These are phyloP conservation scores for Sporobolomyces roseus DNA, from an alignment of 768 basidiomycete species.

Conservation along the genomic window DNA sequence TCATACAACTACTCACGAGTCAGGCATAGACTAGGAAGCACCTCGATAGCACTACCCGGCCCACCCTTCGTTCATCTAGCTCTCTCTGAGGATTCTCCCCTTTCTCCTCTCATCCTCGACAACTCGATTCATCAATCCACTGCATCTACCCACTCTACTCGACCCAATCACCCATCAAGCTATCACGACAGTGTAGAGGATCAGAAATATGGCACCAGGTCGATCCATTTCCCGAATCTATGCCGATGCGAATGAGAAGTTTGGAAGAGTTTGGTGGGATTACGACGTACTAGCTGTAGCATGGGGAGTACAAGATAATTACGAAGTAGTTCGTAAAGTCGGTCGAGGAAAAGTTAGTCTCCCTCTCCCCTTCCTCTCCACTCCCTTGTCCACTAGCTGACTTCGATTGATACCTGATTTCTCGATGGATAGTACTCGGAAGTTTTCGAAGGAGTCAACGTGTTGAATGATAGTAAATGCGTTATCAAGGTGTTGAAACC, in stretches of 20 bases:
- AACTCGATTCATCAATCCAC: neutral
- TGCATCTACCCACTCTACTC: neutral
- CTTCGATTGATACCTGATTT: neutral
- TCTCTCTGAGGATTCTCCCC: no score
- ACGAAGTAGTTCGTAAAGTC: slow-evolving; percentile 38
- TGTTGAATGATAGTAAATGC: slow-evolving; percentile 46
- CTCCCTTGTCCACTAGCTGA: neutral
- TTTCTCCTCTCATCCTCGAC: neutral
- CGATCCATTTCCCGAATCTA: slow-evolving; percentile 47
- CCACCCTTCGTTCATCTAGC: neutral
- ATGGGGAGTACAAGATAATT: slow-evolving; percentile 37
- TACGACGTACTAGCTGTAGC: slow-evolving; percentile 60
- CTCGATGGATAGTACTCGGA: slow-evolving; percentile 42
- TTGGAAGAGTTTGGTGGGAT: slow-evolving; percentile 43
- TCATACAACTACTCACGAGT: no score
- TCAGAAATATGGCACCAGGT: slow-evolving; percentile 16
- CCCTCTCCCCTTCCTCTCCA: neutral
- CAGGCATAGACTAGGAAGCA: no score
- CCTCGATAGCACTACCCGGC: neutral
- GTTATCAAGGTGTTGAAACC: slow-evolving; percentile 68
- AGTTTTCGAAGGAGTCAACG: slow-evolving; percentile 46
- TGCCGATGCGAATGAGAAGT: slow-evolving; percentile 43
- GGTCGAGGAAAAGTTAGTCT: slow-evolving; percentile 30
- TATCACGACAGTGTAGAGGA: no score
- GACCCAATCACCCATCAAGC: no score